Base-by-base conservation (phyloP, 2,329 filamentous ascomycete species). In the Talaromyces sp. region DNA sequence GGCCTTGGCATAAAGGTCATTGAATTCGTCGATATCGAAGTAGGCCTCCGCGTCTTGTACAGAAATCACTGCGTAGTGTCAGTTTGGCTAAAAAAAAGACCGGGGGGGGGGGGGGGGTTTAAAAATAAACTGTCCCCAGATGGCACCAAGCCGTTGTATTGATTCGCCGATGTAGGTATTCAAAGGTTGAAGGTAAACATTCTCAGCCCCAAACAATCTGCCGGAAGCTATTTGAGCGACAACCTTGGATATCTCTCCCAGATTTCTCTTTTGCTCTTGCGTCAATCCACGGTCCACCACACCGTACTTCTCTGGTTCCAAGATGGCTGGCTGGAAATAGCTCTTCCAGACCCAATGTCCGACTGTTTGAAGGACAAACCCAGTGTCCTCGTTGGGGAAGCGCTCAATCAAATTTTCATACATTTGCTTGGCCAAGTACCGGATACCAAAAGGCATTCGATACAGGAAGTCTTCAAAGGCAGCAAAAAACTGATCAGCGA, bases 11-110 rank as follows among this genome's bases (percentile, higher is more conserved):
- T 97, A 97, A 6, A 99, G 82, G 68, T 99, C 94, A 70, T 97
- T 97, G 83, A 94, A 99, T 71, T 97, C 94, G 69, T 99, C 94
- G 70, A 99, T 97, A 72, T 97, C 92, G 68, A 97, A 99, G 20
- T 94, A 94, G 47, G 85, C 82, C 73, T 99, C 94, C 0, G 91
- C 90, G 64, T 94, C 88, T 13, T 89, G 86, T 11, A 97, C 89
- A 11, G 88, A 85, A 61, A 99, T 90, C 55, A 97, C 80, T 81
- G 57, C 37, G 47, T 37, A 1, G 33, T 33, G 64, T 80, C 70
- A 79, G 75, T 56, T 20, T 17, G 16, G 43, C 36, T 16, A 17
- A 13, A 39, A 13, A 1, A 16, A 29, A 47, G 41, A 27, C 32
- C 4, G 8, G 14, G 2, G 20, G 11, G 51, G 22, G 37, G 16